Evolutionary conservation across 2,329 filamentous ascomycete genomes (phyloP).

Genomic region (Mycogone perniciosa): DNA sequence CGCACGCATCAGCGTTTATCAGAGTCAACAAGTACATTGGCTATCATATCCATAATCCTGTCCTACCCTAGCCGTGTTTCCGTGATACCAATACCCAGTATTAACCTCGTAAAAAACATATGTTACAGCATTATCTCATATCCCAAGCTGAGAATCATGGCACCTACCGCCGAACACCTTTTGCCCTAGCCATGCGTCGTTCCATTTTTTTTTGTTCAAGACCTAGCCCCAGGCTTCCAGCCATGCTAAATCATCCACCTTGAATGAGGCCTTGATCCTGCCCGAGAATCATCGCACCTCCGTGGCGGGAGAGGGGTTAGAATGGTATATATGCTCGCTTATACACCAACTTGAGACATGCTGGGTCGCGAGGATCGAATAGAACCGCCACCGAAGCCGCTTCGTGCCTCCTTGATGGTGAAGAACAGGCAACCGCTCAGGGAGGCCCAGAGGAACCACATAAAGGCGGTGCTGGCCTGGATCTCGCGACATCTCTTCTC

Average conservation of each 20-base stretch:
- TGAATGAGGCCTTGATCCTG: background rate
- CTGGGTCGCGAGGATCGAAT: conserved; percentile 39
- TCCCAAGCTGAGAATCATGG: background rate
- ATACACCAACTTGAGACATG: conserved; percentile 47
- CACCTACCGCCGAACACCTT: background rate
- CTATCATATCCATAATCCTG: conserved; percentile 7
- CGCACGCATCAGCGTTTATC: too few species aligned
- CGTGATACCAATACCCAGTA: conserved; percentile 6
- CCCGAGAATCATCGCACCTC: background rate
- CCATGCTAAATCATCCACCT: conserved; percentile 2
- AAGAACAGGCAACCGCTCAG: conserved; percentile 54
- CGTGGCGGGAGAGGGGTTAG: background rate
- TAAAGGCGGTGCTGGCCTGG: conserved; percentile 67
- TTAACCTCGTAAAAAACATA: conserved; percentile 8
- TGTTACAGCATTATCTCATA: conserved; percentile 7
- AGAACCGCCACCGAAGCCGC: conserved; percentile 35
- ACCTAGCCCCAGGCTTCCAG: background rate
- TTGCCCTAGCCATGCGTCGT: background rate
- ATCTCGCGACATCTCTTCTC: conserved; percentile 66
- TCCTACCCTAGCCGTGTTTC: background rate
- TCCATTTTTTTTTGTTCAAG: background rate
- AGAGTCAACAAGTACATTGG: conserved; percentile 7
- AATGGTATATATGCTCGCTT: background rate
- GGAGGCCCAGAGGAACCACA: conserved; percentile 69
- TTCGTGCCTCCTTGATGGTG: conserved; percentile 46